These are phyloP conservation scores for Mrakia gelida DNA, from an alignment of 768 basidiomycete genomes.

Conservation along the genomic window DNA sequence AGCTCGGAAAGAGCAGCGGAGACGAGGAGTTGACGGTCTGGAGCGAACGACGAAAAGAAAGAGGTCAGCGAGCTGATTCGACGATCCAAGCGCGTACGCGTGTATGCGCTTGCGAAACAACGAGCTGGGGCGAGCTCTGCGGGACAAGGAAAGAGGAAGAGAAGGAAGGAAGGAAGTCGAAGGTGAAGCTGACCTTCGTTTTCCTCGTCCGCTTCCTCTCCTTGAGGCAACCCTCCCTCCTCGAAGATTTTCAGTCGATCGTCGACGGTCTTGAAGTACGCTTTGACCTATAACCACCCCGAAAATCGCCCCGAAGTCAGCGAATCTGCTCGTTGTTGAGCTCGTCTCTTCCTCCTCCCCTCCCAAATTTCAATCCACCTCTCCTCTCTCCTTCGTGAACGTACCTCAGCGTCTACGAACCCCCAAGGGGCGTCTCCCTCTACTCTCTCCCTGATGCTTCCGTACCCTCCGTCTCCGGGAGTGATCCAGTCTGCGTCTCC, in stretches of 20 bases:
- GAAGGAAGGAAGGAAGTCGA: neutral
- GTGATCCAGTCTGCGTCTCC: constrained; percentile 29
- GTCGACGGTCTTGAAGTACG: constrained; percentile 86
- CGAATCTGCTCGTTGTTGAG: neutral
- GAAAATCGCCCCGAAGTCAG: neutral
- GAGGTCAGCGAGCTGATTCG: constrained; percentile 5
- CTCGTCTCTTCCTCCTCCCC: neutral
- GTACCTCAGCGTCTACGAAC: constrained; percentile 68
- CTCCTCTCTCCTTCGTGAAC: neutral
- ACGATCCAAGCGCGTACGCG: neutral
- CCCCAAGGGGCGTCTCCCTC: constrained; percentile 74
- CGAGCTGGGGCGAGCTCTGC: too few relatives aligned
- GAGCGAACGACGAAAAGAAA: neutral
- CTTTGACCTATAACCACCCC: constrained; percentile 55
- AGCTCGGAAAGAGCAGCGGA: constrained; percentile 79
- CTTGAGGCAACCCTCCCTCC: constrained; percentile 45
- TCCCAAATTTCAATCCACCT: neutral
- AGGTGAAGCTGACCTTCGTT: constrained; percentile 44
- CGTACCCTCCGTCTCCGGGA: constrained; percentile 30
- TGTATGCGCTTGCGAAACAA: neutral
- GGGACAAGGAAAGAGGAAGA: too few relatives aligned
- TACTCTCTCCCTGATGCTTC: constrained; percentile 31
- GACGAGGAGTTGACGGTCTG: constrained; percentile 73
- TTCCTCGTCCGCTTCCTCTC: constrained; percentile 45
- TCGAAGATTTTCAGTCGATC: constrained; percentile 85